phyloP scores from a whole-genome alignment of 768 basidiomycete genomes.

The Calocera viscosa region DNA sequence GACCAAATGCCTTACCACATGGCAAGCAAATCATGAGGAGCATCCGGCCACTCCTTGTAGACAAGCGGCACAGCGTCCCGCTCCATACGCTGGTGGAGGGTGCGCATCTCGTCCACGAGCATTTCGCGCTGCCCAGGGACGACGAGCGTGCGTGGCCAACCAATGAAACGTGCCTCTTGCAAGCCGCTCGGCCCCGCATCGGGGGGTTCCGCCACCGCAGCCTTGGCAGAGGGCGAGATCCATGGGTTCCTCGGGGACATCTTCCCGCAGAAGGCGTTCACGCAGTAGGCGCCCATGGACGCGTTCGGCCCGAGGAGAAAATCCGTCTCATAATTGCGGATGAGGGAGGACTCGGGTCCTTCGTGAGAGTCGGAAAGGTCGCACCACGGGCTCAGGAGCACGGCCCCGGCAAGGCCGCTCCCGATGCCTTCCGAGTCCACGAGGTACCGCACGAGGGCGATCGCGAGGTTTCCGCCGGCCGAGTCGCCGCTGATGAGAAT shows the following conservation, averaged over 20 bases:
- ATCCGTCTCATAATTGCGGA: constrained; percentile 22
- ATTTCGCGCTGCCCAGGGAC: constrained; percentile 46
- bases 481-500: constrained; percentile 19
- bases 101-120: constrained; percentile 41
- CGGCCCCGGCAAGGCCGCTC: neutral
- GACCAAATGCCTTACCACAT: neutral
- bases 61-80: constrained; percentile 25
- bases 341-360: constrained; percentile 30
- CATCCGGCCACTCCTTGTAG: neutral
- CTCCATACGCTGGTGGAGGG: constrained; percentile 38
- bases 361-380: constrained; percentile 31
- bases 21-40: neutral
- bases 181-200: no score
- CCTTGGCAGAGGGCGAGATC: constrained; percentile 43
- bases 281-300: constrained; percentile 22
- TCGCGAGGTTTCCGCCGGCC: constrained; percentile 20
- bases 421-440: constrained; percentile 19
- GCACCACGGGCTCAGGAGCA: constrained; percentile 14
- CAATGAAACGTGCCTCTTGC: constrained; percentile 36
- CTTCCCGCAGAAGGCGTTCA: constrained; percentile 28
- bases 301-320: constrained; percentile 23
- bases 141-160: constrained; percentile 51
- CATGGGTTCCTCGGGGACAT: constrained; percentile 42
- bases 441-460: constrained; percentile 51
- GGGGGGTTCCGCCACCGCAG: constrained; percentile 19